Base-by-base conservation (phyloP, 2,329 filamentous ascomycete species). In the Colletotrichum orchidophilum region DNA sequence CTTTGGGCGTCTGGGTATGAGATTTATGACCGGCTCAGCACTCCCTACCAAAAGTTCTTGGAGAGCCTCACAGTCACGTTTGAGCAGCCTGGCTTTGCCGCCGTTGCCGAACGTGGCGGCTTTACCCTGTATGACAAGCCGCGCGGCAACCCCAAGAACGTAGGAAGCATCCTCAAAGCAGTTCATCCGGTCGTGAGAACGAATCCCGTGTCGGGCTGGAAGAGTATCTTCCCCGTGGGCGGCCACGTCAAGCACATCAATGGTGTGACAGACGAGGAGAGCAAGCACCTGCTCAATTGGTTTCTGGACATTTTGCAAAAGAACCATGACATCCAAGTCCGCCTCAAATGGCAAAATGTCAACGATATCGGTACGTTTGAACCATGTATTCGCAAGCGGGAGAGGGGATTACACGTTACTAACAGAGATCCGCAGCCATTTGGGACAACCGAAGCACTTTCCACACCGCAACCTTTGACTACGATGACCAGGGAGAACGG, bases 1-100 rank as follows among this genome's bases (percentile, higher is more conserved):
- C 83, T 91, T 6, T 91, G 89, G 88, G 89, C 88, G 0, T 90
- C 87, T 1, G 88, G 88, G 1, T 91, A 91, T 73, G 89, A 91
- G 63, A 76, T 90, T 18, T 90, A 88, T 66, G 88, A 91, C 75
- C 83, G 87, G 5, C 81, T 90, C 54, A 87, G 84, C 2, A 76
- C 80, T 11, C 79, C 86, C 0, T 87, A 87, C 71, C 85, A 85
- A 72, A 81, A 82, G 55, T 87, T 89, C 75, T 81, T 89, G 33
- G 87, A 90, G 67, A 77, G 80, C 0, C 75, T 90, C 6, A 88
- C 86, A 0, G 87, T 84, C 0, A 87, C 83, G 0, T 87, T 83
- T 61, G 78, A 75, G 8, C 81, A 80, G 5, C 75, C 80, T 0
- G 81, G 79, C 0, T 85, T 85, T 77, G 75, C 80, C 29, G 72